A percentile compares a stretch with the other conserved stretches of the same genome.
Evolutionary conservation across 2,329 filamentous ascomycete species (phyloP).

Genomic region (Didymella sp.): DNA sequence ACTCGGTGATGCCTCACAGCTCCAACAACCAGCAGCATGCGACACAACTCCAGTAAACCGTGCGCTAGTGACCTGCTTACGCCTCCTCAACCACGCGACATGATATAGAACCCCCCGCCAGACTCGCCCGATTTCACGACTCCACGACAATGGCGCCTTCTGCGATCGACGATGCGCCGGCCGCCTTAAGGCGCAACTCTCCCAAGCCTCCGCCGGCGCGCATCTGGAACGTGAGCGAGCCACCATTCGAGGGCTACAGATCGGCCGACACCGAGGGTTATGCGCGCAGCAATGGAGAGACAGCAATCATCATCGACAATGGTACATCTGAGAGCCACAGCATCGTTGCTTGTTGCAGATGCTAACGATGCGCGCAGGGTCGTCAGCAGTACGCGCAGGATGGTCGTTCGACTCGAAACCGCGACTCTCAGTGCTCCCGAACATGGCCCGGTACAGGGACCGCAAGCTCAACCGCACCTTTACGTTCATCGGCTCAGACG

Average conservation of each 20-base stretch:
- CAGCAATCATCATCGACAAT: conserved; percentile 97
- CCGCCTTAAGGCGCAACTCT: conserved; percentile 54
- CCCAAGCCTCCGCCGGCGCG: conserved; percentile 62
- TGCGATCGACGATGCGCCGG: conserved; percentile 49
- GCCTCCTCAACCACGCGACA: conserved; percentile 29
- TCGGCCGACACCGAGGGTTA: conserved; percentile 71
- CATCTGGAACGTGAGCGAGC: conserved; percentile 63
- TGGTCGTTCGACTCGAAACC: conserved; percentile 94
- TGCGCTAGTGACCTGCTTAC: conserved; percentile 26
- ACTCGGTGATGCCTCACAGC: conserved; percentile 23
- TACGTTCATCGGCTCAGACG: conserved; percentile 89
- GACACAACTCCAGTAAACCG: conserved; percentile 23
- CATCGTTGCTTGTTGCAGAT: conserved; percentile 1
- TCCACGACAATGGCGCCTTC: conserved; percentile 46
- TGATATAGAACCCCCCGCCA: conserved; percentile 32
- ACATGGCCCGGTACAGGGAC: conserved; percentile 95
- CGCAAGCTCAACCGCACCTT: conserved; percentile 91
- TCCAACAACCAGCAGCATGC: conserved; percentile 29
- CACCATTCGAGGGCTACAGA: conserved; percentile 66
- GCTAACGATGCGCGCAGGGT: conserved; percentile 65
- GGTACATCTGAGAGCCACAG: conserved; percentile 60
- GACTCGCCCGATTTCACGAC: conserved; percentile 18
- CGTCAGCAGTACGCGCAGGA: conserved; percentile 85
- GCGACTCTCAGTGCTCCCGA: conserved; percentile 79
- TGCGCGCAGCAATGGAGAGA: conserved; percentile 65